Conservation (phyloP, 2,329 filamentous ascomycete genomes). For the Pseudopyrenochaeta lycopersici region DNA sequence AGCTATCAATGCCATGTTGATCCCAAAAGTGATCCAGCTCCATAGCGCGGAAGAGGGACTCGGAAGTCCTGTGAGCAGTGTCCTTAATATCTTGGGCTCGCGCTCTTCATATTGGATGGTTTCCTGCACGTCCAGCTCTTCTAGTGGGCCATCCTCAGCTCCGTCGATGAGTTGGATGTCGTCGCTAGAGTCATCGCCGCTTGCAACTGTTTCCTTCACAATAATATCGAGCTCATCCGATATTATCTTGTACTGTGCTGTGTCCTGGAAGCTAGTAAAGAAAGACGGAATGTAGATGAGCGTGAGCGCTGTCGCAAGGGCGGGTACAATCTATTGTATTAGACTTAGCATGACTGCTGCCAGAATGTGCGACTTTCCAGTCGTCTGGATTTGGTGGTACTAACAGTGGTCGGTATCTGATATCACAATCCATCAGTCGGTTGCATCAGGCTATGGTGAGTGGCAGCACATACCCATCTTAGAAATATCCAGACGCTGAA, state of each 20-base stretch:
- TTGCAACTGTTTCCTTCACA: constrained; percentile 50
- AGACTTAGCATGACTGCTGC: constrained; percentile 13
- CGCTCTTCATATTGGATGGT: constrained; percentile 68
- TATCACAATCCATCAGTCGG: constrained; percentile 14
- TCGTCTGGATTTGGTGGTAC: constrained; percentile 10
- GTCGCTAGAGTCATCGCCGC: constrained; percentile 40
- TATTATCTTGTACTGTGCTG: constrained; percentile 66
- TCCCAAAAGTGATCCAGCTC: constrained; percentile 72
- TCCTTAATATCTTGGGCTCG: constrained; percentile 65
- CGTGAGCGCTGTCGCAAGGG: constrained; percentile 67
- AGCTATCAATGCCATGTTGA: constrained; percentile 75
- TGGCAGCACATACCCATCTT: constrained; percentile 61
- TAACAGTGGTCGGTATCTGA: constrained; percentile 45
- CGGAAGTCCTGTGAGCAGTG: constrained; percentile 79
- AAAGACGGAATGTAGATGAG: constrained; percentile 73
- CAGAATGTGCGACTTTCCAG: not conserved
- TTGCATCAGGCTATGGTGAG: not conserved
- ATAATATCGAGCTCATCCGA: constrained; percentile 66
- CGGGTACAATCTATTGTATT: constrained; percentile 48
- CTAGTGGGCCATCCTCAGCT: constrained; percentile 42
- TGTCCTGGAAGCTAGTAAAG: constrained; percentile 65
- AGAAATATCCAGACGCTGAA: constrained; percentile 66
- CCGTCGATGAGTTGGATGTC: constrained; percentile 52
- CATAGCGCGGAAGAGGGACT: constrained; percentile 72
- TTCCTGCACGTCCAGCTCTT: constrained; percentile 69